phyloP scores from a whole-genome alignment of 768 basidiomycete genomes.

The Tephrocybe sp. region DNA sequence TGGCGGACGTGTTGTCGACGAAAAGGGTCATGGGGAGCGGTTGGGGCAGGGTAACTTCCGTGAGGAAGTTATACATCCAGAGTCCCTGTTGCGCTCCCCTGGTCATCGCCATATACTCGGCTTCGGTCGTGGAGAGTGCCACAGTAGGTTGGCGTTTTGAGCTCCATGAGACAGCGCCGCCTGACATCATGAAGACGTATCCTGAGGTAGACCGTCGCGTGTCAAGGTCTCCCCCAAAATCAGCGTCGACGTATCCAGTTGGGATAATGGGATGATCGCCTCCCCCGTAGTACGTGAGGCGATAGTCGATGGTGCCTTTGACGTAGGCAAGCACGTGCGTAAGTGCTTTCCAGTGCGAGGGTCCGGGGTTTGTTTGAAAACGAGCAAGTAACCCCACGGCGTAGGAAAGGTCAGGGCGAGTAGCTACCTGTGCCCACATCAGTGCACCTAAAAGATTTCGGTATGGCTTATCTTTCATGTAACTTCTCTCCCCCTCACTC shows the following conservation, averaged over 20 bases:
- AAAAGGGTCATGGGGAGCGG: background rate
- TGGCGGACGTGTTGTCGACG: background rate
- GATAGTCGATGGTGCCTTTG: slow-evolving; percentile 22
- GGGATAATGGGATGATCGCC: background rate
- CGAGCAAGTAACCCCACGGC: slow-evolving; percentile 20
- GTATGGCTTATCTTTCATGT: background rate
- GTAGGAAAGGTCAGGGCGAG: slow-evolving; percentile 6
- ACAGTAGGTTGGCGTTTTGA: background rate
- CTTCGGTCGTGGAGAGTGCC: background rate
- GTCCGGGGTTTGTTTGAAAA: slow-evolving; percentile 23
- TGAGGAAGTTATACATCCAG: background rate
- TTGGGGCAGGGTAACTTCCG: background rate
- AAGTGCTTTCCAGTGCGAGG: slow-evolving; percentile 34
- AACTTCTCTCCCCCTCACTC: background rate
- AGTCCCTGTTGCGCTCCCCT: background rate
- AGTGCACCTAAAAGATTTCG: background rate
- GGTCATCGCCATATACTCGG: background rate
- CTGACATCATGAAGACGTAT: background rate
- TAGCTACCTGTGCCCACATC: background rate
- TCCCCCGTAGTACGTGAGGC: slow-evolving; percentile 12
- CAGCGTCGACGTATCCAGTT: slow-evolving; percentile 21
- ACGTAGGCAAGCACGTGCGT: slow-evolving; percentile 22
- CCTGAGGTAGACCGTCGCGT: background rate
- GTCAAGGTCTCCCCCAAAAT: slow-evolving; percentile 12
- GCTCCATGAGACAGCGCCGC: background rate